phyloP scores from a whole-genome alignment of 768 basidiomycete species.

The Pisolithus orientalis region DNA sequence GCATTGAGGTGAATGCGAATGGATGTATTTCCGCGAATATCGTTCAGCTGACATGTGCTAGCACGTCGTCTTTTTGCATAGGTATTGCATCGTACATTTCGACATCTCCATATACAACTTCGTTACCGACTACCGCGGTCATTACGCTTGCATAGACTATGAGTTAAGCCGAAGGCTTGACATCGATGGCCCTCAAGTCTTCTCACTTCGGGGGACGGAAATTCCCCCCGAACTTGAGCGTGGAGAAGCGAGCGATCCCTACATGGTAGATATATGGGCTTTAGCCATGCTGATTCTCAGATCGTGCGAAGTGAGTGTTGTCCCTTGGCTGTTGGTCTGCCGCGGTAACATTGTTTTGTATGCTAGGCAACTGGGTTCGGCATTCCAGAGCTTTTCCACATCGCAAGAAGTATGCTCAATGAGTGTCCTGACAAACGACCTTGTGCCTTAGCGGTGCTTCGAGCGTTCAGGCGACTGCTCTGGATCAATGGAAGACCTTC shows the following conservation, averaged over 20 bases:
- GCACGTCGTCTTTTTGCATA: slow-evolving; percentile 71
- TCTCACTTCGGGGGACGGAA: slow-evolving; percentile 52
- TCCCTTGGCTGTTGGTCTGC: background rate
- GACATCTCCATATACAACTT: slow-evolving; percentile 70
- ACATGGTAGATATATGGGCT: slow-evolving; percentile 72
- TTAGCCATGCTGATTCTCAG: slow-evolving; percentile 58
- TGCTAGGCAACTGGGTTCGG: slow-evolving; percentile 48
- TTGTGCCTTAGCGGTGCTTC: slow-evolving; percentile 39
- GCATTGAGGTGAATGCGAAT: slow-evolving; percentile 50
- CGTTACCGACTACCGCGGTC: slow-evolving; percentile 56
- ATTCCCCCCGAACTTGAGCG: slow-evolving; percentile 63
- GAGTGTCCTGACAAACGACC: slow-evolving; percentile 48
- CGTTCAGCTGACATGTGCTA: slow-evolving; percentile 21
- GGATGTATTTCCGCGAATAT: background rate
- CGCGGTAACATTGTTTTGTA: slow-evolving; percentile 5
- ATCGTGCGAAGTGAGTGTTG: slow-evolving; percentile 50
- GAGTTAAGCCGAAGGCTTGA: slow-evolving; percentile 58
- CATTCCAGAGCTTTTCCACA: slow-evolving; percentile 52
- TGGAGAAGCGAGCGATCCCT: slow-evolving; percentile 47
- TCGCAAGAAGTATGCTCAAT: slow-evolving; percentile 57
- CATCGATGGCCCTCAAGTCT: slow-evolving; percentile 32
- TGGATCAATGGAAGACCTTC: background rate
- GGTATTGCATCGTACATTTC: slow-evolving; percentile 57
- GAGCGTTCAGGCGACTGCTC: slow-evolving; percentile 32
- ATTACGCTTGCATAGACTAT: slow-evolving; percentile 70